Conservation (phyloP, 2,329 filamentous ascomycete genomes). For the Phialemonium atrogriseum region DNA sequence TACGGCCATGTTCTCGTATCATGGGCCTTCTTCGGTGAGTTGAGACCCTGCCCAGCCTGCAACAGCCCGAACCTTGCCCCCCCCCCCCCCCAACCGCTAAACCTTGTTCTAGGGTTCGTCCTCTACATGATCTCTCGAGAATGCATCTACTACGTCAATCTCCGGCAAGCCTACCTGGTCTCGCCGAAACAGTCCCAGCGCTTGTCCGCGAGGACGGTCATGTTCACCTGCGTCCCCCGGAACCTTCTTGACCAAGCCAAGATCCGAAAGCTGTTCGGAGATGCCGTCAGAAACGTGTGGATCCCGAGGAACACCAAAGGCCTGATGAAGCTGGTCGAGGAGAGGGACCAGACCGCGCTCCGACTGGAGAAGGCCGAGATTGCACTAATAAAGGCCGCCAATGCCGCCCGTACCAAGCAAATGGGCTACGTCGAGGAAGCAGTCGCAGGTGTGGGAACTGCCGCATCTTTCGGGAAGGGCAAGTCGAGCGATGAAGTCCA, state of each 20-base stretch:
- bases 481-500: background rate
- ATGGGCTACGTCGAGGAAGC: constrained; percentile 13
- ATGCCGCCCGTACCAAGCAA: constrained; percentile 49
- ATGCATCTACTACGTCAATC: constrained; percentile 84
- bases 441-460: background rate
- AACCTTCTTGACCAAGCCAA: constrained; percentile 67
- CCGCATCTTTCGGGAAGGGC: constrained; percentile 3
- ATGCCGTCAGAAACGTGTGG: constrained; percentile 77
- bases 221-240: constrained; percentile 81
- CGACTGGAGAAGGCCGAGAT: constrained; percentile 80
- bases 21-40: constrained; percentile 64
- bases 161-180: constrained; percentile 89
- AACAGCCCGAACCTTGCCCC: no score
- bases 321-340: constrained; percentile 68
- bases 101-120: constrained; percentile 57
- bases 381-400: constrained; percentile 67
- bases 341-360: constrained; percentile 66
- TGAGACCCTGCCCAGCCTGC: background rate
- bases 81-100: no score
- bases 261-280: constrained; percentile 68
- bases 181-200: constrained; percentile 75
- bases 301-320: constrained; percentile 65
- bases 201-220: constrained; percentile 81
- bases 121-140: constrained; percentile 87
- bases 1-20: constrained; percentile 77